Percentiles rank a stretch among this genome's conserved stretches.
phyloP scores from a whole-genome alignment of 2,329 filamentous ascomycete species.

The Trichoderma atroviride region DNA sequence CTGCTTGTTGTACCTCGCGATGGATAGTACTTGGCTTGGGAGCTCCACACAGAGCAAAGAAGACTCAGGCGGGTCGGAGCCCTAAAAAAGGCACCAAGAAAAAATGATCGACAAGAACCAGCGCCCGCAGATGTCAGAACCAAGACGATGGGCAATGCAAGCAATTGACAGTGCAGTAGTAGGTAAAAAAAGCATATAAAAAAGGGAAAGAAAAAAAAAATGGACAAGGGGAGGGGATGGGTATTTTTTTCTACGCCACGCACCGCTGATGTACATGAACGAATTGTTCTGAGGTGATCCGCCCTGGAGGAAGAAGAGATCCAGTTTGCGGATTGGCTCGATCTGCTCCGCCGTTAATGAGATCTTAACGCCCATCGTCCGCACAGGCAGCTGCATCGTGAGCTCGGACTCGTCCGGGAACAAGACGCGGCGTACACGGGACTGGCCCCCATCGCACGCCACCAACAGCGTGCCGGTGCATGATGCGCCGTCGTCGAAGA shows the following conservation, averaged over 20 bases:
- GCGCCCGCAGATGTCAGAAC: background rate
- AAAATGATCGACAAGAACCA: background rate
- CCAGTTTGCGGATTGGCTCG: conserved; percentile 47
- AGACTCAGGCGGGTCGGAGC: background rate
- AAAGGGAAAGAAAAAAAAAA: background rate
- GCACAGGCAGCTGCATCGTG: conserved; percentile 49
- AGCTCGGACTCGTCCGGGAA: conserved; percentile 37
- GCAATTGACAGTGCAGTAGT: background rate
- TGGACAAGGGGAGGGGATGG: background rate
- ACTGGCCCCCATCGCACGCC: conserved; percentile 55
- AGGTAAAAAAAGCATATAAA: background rate
- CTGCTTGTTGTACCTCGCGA: background rate
- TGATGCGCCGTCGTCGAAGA: conserved; percentile 51
- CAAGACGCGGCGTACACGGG: conserved; percentile 44
- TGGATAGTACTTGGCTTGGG: background rate
- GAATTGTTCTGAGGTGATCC: conserved; percentile 53
- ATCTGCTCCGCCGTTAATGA: conserved; percentile 46
- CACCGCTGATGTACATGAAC: conserved; percentile 57
- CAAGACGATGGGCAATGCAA: background rate
- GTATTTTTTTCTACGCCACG: conserved; percentile 28
- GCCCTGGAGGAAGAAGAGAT: conserved; percentile 59
- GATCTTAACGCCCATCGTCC: conserved; percentile 51
- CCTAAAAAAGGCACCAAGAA: background rate
- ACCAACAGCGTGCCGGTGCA: conserved; percentile 49
- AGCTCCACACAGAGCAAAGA: conserved; percentile 4